These are phyloP conservation scores for Geotrichum candidum DNA, from an alignment of 1,139 yeast genomes.

Conservation along the genomic window DNA sequence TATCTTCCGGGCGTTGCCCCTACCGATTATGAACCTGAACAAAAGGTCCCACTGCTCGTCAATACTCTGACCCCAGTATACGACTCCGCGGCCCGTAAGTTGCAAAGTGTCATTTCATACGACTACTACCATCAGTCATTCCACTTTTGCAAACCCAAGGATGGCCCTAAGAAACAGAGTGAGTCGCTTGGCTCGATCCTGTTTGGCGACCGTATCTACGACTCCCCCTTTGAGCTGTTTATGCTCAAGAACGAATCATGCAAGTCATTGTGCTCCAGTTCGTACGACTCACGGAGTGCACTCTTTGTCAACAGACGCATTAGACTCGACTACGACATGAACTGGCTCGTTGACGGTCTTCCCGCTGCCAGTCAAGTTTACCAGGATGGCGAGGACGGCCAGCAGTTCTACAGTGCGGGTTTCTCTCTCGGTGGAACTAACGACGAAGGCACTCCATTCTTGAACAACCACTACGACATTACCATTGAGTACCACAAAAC, in stretches of 20 bases:
- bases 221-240: constrained; percentile 76
- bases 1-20: constrained; percentile 96
- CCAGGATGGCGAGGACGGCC: constrained; percentile 21
- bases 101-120: constrained; percentile 29
- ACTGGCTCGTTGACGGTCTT: constrained; percentile 92
- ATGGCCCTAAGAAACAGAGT: constrained; percentile 60
- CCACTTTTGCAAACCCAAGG: constrained; percentile 74
- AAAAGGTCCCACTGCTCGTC: constrained; percentile 68
- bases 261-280: constrained; percentile 52
- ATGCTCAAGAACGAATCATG: constrained; percentile 74
- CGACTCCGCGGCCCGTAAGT: constrained; percentile 27
- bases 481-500: constrained; percentile 76
- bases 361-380: constrained; percentile 81
- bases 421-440: constrained; percentile 60
- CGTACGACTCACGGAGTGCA: constrained; percentile 59
- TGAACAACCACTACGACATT: constrained; percentile 78
- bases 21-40: constrained; percentile 70
- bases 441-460: constrained; percentile 44
- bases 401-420: constrained; percentile 64
- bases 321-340: constrained; percentile 75
- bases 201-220: constrained; percentile 92
- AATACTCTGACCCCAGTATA: constrained; percentile 84
- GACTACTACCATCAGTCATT: constrained; percentile 83
- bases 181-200: constrained; percentile 89
- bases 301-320: constrained; percentile 71